Base-by-base conservation (phyloP, 106 monocot species). In the Ottelia alismoides region DNA sequence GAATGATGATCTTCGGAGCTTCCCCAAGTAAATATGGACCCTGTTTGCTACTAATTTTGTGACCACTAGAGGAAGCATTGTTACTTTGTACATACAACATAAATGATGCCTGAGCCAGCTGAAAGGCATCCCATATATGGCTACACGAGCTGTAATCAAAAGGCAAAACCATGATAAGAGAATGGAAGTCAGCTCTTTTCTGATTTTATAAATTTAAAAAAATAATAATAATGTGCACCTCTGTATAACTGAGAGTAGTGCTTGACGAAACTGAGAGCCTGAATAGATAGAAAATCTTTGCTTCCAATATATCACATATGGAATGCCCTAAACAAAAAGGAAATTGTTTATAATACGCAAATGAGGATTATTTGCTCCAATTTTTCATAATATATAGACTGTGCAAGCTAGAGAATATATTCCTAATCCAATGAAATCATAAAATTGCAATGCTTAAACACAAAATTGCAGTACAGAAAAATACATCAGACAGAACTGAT, bases 61-160 rank as follows among this genome's bases (percentile, higher is more conserved):
- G 74, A 22, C 56, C 31, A 29, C 64, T 67, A 55, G 76, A 60
- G 20, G 66, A 48, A 11, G 51, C 69, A 64, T 57, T 54, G 51
- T 72, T 75, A 61, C 66, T 80, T 52, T 66, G 70, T 25, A 67
- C 56, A 61, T 81, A 88, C 1, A 96, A 28, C 40, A 67, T 66
- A 59, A 88, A 85, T 31, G 88, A 85, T 51, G 94, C 94, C 71
- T 85, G 68, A 29, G 94, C 94, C 59, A 96, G 78, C 65, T 96
- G 94, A 70, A 85, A 96, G 26, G 88, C 81, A 74, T 96, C 94
- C 84, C 88, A 88, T 61, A 71, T 71, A 59, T 91, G 91, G 56
- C 84, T 77, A 58, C 62, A 78, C 24, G 91, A 91, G 56, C 91
- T 90, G 74, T 63, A 30, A 68, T 22, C 21, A 27, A 35, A 47